A percentile compares a stretch with the other conserved stretches of the same genome.
Conservation (phyloP, 2,329 filamentous ascomycete species). For the Monilinia fructigena region DNA sequence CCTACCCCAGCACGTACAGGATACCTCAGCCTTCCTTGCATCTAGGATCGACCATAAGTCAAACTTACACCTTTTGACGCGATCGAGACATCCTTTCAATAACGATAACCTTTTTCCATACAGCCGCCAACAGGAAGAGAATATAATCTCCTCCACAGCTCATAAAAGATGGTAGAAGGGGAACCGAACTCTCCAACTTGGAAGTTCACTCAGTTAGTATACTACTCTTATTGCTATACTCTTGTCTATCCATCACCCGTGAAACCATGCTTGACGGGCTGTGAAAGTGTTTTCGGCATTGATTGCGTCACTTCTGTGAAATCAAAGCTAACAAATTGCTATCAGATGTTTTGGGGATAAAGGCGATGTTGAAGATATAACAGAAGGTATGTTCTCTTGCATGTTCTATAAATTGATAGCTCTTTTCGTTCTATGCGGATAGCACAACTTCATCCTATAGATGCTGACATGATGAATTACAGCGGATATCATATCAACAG, state of each 20-base stretch:
- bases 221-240: background rate
- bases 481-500: conserved; percentile 90
- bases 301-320: conserved; percentile 15
- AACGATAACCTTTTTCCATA: conserved; percentile 18
- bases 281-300: conserved; percentile 5
- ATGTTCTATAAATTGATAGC: background rate
- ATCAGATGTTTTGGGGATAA: conserved; percentile 97
- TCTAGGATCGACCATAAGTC: conserved; percentile 22
- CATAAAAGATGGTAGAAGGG: conserved; percentile 87
- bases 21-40: conserved; percentile 34
- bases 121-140: conserved; percentile 33
- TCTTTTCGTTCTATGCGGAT: background rate
- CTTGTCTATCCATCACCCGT: conserved; percentile 9
- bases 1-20: conserved; percentile 32
- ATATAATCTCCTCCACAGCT: conserved; percentile 37
- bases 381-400: conserved; percentile 38
- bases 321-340: conserved; percentile 32
- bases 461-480: conserved; percentile 29
- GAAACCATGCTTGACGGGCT: background rate
- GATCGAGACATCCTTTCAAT: conserved; percentile 28
- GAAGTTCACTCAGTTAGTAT: conserved; percentile 88
- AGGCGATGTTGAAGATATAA: conserved; percentile 79
- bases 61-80: conserved; percentile 31
- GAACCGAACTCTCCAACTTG: conserved; percentile 93
- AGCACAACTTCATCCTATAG: background rate